These are phyloP conservation scores for Acacia crassicarpa DNA, from an alignment of 306 rosid species.

Conservation along the genomic window DNA sequence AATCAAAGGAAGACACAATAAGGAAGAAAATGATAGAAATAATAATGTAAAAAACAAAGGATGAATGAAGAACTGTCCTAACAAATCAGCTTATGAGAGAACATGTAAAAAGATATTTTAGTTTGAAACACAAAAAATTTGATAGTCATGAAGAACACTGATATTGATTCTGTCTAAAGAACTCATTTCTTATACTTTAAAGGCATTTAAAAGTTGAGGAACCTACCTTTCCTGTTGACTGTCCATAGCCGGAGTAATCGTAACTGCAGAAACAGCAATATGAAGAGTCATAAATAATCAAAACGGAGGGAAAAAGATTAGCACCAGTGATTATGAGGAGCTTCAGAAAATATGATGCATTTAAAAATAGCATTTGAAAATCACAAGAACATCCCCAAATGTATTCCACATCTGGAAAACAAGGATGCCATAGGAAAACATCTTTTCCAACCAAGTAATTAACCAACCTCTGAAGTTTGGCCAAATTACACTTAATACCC, in stretches of 20 bases:
- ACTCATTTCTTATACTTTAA: neutral
- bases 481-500: neutral
- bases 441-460: neutral
- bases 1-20: neutral
- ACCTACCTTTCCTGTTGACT: constrained; percentile 93
- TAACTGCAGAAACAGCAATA: constrained; percentile 54
- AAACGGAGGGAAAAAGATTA: neutral
- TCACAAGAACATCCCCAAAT: neutral
- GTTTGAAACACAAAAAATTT: neutral
- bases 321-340: neutral
- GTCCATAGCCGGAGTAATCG: constrained; percentile 98
- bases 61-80: neutral
- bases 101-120: neutral
- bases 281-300: constrained; percentile 21
- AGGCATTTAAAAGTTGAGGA: constrained; percentile 15
- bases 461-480: neutral
- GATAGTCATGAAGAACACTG: neutral
- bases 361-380: constrained; percentile 6
- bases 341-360: constrained; percentile 1
- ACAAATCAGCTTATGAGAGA: neutral
- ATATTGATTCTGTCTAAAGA: neutral
- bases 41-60: neutral
- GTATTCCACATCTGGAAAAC: neutral
- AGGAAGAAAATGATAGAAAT: neutral
- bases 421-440: neutral